Percentiles rank a stretch among this genome's conserved stretches.
phyloP scores from a whole-genome alignment of 2,329 filamentous ascomycete species.

The Ascochyta rabiei region DNA sequence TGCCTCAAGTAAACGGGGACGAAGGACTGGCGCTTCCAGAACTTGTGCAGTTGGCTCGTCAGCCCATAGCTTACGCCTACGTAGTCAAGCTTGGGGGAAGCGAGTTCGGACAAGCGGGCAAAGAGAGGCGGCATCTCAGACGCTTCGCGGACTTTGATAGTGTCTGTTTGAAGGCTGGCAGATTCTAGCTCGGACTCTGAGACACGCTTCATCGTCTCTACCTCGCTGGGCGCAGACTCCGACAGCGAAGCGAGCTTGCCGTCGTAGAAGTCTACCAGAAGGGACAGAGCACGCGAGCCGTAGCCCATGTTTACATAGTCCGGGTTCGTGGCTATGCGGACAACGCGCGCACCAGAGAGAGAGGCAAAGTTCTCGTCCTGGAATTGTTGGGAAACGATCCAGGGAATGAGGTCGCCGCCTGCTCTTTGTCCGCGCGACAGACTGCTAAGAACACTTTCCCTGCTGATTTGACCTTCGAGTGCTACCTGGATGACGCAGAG shows the following conservation, averaged over 20 bases:
- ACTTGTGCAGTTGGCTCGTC: conserved; percentile 85
- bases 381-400: conserved; percentile 97
- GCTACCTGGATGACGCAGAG: conserved; percentile 94
- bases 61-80: conserved; percentile 94
- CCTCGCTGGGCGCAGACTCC: conserved; percentile 67
- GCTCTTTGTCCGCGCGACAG: conserved; percentile 87
- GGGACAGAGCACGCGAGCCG: conserved; percentile 83
- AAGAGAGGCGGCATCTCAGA: conserved; percentile 93
- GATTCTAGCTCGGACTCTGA: conserved; percentile 82
- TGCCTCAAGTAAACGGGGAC: conserved; percentile 92
- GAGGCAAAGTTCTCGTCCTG: conserved; percentile 96
- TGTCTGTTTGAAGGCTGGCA: conserved; percentile 79
- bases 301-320: conserved; percentile 94
- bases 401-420: conserved; percentile 92
- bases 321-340: conserved; percentile 94
- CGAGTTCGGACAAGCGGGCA: conserved; percentile 81
- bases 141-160: conserved; percentile 89
- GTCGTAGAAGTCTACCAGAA: conserved; percentile 91
- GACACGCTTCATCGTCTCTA: conserved; percentile 72
- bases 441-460: conserved; percentile 87
- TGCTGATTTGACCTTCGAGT: conserved; percentile 92
- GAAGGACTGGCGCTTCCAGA: conserved; percentile 91
- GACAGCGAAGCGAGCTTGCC: conserved; percentile 86
- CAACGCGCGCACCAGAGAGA: conserved; percentile 87
- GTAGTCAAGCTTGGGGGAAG: conserved; percentile 83